Evolutionary conservation across 352 stramenopile species (phyloP), one percentile per base, ranked within the genome.

Genomic region (Phytophthora pisi): DNA sequence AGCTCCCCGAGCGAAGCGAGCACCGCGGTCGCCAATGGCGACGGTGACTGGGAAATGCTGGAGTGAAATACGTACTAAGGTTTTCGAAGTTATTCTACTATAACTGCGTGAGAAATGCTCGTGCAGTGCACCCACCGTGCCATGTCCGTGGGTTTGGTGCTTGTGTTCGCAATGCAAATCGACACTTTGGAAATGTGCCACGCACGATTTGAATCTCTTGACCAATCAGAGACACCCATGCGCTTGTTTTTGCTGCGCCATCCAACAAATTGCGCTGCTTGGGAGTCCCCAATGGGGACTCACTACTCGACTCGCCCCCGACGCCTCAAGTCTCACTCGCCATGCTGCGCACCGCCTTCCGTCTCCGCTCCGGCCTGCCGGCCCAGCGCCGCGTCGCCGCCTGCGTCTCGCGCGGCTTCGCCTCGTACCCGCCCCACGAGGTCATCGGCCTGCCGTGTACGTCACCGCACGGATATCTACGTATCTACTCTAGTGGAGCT

Each of bases 401-500:
- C 30, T 63, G 78, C 40, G 50, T 68, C 18, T 68, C 76, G 49
- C 82, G 86, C 52, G 68, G 61, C 57, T 93, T 93, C 55, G 61
- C 84, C 23, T 92, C 84, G 49, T 93, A 93, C 73, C 88, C 88
- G 15, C 57, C 78, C 15, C 88, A 96, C 53, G 84, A 95, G 61
- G 73, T 96, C 61, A 65, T 96, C 10, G 88, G 88, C 54, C 77
- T 96, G 23, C 88, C 88, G 45, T 85, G 86, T 93, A 66, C 70
- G 67, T 71, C 18, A 15, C 4, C 10, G 13, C 28, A 9, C 5
- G 28, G 28, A 31, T 31, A 31, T 31, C 28, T 31, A 8, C 7
- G 5, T 31, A 1, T 42, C 31, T 2, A 6, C 24, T 15, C 11
- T 4, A 30, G 13, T 36, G 36, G 4, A 30, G 38, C 16, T 15